Conservation (phyloP, 345 rosid species). For the Eucalyptus cloeziana region DNA sequence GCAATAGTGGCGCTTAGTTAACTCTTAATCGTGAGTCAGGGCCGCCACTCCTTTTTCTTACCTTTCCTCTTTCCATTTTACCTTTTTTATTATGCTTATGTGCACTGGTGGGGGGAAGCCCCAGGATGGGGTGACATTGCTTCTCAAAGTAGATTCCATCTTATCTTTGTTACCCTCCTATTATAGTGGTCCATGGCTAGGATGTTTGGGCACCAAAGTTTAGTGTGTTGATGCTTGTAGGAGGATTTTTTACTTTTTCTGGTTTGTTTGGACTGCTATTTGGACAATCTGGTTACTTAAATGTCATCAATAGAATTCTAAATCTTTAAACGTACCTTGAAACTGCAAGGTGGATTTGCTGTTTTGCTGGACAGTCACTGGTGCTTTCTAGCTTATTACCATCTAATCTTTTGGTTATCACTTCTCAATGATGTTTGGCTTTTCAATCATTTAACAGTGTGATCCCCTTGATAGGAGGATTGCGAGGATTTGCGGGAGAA, state of each 20-base stretch:
- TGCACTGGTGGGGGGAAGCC: not conserved
- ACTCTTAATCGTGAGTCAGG: not conserved
- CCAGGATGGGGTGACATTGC: not conserved
- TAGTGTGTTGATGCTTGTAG: not conserved
- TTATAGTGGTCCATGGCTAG: not conserved
- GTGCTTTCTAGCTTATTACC: not conserved
- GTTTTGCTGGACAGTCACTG: not conserved
- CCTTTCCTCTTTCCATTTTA: not conserved
- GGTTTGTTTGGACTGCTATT: not conserved
- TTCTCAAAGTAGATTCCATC: not conserved
- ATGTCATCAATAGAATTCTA: not conserved
- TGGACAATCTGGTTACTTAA: not conserved
- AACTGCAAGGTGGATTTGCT: not conserved
- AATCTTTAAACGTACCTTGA: not conserved
- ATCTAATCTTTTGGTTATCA: not conserved
- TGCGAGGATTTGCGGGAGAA: constrained; percentile 30
- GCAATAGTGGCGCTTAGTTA: not conserved
- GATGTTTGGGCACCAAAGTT: not conserved
- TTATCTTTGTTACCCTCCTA: not conserved
- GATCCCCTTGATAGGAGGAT: constrained; percentile 27
- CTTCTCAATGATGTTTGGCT: not conserved
- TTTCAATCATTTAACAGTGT: not conserved
- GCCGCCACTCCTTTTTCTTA: not conserved
- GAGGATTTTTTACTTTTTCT: not conserved
- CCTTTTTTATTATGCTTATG: not conserved